Evolutionary conservation across 73 alveolate species (phyloP).

Genomic region (Paramecium sonneborni): DNA sequence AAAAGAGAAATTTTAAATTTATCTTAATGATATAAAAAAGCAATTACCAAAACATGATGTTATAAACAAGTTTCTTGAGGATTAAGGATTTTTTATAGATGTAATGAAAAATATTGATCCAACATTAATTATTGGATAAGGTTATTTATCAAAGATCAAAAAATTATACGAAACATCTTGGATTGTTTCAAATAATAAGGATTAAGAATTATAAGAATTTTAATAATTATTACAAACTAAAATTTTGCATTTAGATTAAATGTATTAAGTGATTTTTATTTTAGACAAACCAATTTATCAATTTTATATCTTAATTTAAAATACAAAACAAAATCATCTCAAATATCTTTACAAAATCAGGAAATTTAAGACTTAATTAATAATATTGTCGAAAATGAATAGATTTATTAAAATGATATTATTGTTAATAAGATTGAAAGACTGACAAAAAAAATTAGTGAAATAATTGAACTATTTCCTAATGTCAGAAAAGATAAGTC

Average conservation of each 20-base stretch:
- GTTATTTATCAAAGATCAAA: not conserved
- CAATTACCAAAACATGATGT: not conserved
- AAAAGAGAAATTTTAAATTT: slow-evolving; percentile 24
- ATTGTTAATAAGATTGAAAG: not conserved
- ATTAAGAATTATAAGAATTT: not conserved
- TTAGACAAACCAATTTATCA: not conserved
- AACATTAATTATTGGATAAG: not conserved
- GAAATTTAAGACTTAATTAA: slow-evolving; percentile 8
- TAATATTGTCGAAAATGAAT: not conserved
- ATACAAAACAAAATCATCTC: not conserved
- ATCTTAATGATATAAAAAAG: slow-evolving; percentile 6
- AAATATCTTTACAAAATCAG: not conserved
- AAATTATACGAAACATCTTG: not conserved
- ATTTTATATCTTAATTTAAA: not conserved
- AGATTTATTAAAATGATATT: not conserved
- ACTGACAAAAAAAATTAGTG: not conserved
- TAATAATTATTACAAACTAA: not conserved
- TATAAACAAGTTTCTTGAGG: not conserved
- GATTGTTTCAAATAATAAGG: not conserved
- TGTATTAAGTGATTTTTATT: not conserved
- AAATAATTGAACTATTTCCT: not conserved
- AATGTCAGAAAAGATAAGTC: not conserved
- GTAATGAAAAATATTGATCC: not conserved
- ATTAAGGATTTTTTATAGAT: not conserved
- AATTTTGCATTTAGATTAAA: not conserved